Conservation (phyloP, 2,329 filamentous ascomycete genomes). For the Fonsecaea multimorphosa region DNA sequence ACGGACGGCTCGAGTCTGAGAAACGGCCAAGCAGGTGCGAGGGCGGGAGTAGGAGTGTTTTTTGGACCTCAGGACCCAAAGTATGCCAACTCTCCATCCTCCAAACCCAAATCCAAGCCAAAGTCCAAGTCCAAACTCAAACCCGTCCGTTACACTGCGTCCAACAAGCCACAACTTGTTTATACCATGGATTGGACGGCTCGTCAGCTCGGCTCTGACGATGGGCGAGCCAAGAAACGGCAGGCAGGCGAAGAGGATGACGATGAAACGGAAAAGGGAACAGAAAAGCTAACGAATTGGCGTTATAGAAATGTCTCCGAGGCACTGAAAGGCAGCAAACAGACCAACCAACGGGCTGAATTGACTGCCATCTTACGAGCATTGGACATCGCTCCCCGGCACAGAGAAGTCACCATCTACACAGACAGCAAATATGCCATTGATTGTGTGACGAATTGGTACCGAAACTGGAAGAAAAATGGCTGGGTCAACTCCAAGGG, state of each 20-base stretch:
- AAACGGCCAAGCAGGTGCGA: constrained; percentile 62
- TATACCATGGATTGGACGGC: constrained; percentile 39
- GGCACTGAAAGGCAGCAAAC: constrained; percentile 71
- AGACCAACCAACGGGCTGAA: constrained; percentile 97
- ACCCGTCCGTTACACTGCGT: constrained; percentile 30
- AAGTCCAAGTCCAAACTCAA: constrained; percentile 22
- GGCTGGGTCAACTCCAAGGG: constrained; percentile 76
- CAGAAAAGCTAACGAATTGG: constrained; percentile 39
- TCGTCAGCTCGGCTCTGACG: constrained; percentile 19
- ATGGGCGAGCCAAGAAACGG: constrained; percentile 14
- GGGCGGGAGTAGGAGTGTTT: constrained; percentile 68
- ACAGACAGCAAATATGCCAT: constrained; percentile 93
- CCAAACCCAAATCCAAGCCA: constrained; percentile 20
- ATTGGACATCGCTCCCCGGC: constrained; percentile 72
- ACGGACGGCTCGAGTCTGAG: constrained; percentile 68
- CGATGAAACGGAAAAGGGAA: constrained; percentile 17
- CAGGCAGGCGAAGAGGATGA: constrained; percentile 8
- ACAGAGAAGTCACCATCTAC: constrained; percentile 74
- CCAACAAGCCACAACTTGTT: constrained; percentile 25
- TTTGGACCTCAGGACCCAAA: constrained; percentile 65
- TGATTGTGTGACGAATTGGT: constrained; percentile 87
- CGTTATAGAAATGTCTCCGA: constrained; percentile 72
- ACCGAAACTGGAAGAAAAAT: constrained; percentile 73
- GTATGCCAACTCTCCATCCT: constrained; percentile 47
- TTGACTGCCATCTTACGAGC: constrained; percentile 85